A percentile compares a stretch with the other conserved stretches of the same genome.
Evolutionary conservation across 768 basidiomycete species (phyloP).

Genomic region (Cystofilobasidium capitatum): DNA sequence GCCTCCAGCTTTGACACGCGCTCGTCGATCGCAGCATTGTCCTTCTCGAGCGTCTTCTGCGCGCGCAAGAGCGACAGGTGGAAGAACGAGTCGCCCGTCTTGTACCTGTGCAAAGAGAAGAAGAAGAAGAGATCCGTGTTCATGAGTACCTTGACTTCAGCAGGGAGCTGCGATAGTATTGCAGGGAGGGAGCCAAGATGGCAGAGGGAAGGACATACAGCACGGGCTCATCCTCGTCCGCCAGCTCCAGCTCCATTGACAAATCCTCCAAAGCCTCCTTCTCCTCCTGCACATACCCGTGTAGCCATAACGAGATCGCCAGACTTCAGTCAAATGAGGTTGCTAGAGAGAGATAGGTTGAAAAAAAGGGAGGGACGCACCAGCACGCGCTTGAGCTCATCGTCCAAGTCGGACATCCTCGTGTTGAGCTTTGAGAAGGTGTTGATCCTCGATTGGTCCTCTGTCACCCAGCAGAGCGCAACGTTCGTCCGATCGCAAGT

Average conservation of each 20-base stretch:
- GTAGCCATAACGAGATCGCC: not conserved
- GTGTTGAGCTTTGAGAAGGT: slow-evolving; percentile 84
- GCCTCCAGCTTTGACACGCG: slow-evolving; percentile 33
- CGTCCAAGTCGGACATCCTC: slow-evolving; percentile 60
- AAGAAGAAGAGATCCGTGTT: not conserved
- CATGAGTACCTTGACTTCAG: no score
- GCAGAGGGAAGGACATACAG: slow-evolving; percentile 47
- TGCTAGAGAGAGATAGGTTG: not conserved
- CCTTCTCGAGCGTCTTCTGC: slow-evolving; percentile 33
- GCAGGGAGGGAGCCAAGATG: not conserved
- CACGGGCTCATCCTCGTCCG: slow-evolving; percentile 71
- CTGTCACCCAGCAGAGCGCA: slow-evolving; percentile 35
- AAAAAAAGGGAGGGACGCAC: not conserved
- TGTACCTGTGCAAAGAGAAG: slow-evolving; percentile 51
- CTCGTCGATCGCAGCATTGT: slow-evolving; percentile 32
- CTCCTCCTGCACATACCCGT: slow-evolving; percentile 58
- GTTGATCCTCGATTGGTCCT: slow-evolving; percentile 83
- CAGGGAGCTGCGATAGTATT: not conserved
- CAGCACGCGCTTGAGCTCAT: slow-evolving; percentile 40
- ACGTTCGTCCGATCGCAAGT: not conserved
- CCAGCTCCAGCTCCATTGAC: slow-evolving; percentile 73
- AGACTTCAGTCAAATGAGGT: not conserved
- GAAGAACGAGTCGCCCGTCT: slow-evolving; percentile 78
- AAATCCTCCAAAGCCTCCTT: slow-evolving; percentile 91
- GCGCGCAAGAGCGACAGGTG: slow-evolving; percentile 65